A percentile compares a stretch with the other conserved stretches of the same genome.
phyloP scores from a whole-genome alignment of 2,329 filamentous ascomycete genomes.

The Fusarium sublunatum region DNA sequence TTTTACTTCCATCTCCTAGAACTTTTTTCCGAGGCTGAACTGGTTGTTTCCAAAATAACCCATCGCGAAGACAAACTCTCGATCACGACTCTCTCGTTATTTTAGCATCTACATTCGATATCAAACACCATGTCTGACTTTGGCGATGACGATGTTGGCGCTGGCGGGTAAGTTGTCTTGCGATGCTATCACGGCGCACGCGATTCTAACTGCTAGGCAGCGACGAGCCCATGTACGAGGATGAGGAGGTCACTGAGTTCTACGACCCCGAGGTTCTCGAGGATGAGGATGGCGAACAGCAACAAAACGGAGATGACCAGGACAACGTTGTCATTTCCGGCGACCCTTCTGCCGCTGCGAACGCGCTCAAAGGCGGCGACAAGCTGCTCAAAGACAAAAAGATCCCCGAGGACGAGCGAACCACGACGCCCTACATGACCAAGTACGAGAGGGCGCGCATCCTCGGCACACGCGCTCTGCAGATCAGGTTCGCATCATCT shows the following conservation, averaged over 20 bases:
- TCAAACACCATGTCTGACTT: slow-evolving; percentile 74
- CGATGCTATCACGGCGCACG: slow-evolving; percentile 10
- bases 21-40: slow-evolving; percentile 49
- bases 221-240: slow-evolving; percentile 78
- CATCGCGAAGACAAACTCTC: slow-evolving; percentile 25
- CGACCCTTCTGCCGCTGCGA: slow-evolving; percentile 70
- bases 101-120: slow-evolving; percentile 8
- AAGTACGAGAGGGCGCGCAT: slow-evolving; percentile 98
- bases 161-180: slow-evolving; percentile 63
- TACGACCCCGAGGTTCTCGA: slow-evolving; percentile 67
- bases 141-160: slow-evolving; percentile 72
- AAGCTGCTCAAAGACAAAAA: slow-evolving; percentile 81
- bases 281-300: slow-evolving; percentile 63
- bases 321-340: slow-evolving; percentile 71
- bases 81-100: slow-evolving; percentile 3
- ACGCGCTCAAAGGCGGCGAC: slow-evolving; percentile 63
- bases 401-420: slow-evolving; percentile 87
- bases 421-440: slow-evolving; percentile 98
- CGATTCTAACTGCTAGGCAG: slow-evolving; percentile 55
- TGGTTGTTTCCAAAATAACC: slow-evolving; percentile 37
- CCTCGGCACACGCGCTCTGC: slow-evolving; percentile 89
- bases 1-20: slow-evolving; percentile 42
- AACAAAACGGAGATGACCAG: slow-evolving; percentile 65
- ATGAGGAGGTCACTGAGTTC: slow-evolving; percentile 71
- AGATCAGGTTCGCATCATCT: slow-evolving; percentile 80